Conservation (phyloP, 345 rosid genomes). For the Melastoma malabathricum region DNA sequence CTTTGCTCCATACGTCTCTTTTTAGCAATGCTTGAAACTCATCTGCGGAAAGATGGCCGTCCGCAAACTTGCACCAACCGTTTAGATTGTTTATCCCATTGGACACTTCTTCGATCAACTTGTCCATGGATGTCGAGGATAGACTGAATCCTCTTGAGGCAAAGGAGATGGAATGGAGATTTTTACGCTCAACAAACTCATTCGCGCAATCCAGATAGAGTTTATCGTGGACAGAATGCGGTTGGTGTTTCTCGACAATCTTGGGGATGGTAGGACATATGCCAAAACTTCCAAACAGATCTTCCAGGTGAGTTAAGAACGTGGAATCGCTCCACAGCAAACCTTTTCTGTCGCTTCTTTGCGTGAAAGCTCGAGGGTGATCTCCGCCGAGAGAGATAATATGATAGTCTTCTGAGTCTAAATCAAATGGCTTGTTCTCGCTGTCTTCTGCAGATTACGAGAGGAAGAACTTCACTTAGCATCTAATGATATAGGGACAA, state of each 20-base stretch:
- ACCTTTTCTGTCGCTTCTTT: conserved; percentile 16
- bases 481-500: too few species aligned
- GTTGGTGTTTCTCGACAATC: conserved; percentile 4
- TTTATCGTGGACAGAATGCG: conserved; percentile 13
- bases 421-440: neutral
- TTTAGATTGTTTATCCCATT: conserved; percentile 29
- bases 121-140: conserved; percentile 25
- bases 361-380: conserved; percentile 7
- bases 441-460: neutral
- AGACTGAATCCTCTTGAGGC: conserved; percentile 11
- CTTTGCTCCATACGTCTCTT: conserved; percentile 39
- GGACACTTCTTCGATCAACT: conserved; percentile 44
- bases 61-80: conserved; percentile 22
- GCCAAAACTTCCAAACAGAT: conserved; percentile 28
- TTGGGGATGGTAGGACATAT: conserved; percentile 10
- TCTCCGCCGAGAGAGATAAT: conserved; percentile 1
- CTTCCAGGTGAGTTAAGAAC: conserved; percentile 35
- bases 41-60: conserved; percentile 17
- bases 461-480: too few species aligned
- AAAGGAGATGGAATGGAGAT: conserved; percentile 10
- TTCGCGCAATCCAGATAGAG: conserved; percentile 52
- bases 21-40: conserved; percentile 31
- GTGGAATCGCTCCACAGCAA: conserved; percentile 32
- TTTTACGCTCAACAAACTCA: conserved; percentile 39
- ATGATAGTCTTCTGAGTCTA: conserved; percentile 9